Base-by-base conservation (phyloP, 2,329 filamentous ascomycete genomes). In the Thielaviopsis cerberus region DNA sequence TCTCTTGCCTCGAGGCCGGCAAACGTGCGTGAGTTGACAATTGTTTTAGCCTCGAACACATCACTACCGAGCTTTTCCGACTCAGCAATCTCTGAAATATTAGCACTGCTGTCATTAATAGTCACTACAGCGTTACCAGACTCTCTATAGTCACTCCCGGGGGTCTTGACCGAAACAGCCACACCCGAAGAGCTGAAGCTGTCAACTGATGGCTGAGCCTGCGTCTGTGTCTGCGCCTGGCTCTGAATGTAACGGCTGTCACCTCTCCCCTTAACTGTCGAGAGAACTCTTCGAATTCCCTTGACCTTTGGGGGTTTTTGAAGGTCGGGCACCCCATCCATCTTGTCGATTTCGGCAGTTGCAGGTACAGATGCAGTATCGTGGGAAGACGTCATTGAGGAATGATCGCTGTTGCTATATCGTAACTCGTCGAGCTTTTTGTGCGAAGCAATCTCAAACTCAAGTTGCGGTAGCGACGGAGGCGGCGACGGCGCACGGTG, bases 261-360 rank as follows among this genome's bases (percentile, higher is more conserved):
- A 6, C 34, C 34, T 41, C 34, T 41, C n/a, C 34, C 59, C 11
- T 48, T 51, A 17, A 60, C 53, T 41, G 51, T 60, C 4, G 59
- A 60, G n/a, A 58, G 48, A 20, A 60, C 55, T 22, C 53, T 53
- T 26, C 55, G 48, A 24, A 60, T 53, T n/a, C 59, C 55, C 23
- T 30, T 55, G 53, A 30, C 41, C 30, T 53, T 34, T 17, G 37
- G 51, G 13, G 30, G 13, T 17, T 50, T 20, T 54, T 11, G 3
- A 2, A n/a, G 4, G 34, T 41, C 15, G 5, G 34, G n/a, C 15
- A 17, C 15, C n/a, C 34, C 34, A 41, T 41, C 34, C 34, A 41
- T 4, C 4, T 41, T 41, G 10, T 4, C 6, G 15, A n/a, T 6
- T 3, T n/a, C n/a, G 13, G 34, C 15, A 17, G 15, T 17, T 41